These are phyloP conservation scores for Pythium rishiriense DNA, from an alignment of 352 stramenopile genomes.

Conservation along the genomic window DNA sequence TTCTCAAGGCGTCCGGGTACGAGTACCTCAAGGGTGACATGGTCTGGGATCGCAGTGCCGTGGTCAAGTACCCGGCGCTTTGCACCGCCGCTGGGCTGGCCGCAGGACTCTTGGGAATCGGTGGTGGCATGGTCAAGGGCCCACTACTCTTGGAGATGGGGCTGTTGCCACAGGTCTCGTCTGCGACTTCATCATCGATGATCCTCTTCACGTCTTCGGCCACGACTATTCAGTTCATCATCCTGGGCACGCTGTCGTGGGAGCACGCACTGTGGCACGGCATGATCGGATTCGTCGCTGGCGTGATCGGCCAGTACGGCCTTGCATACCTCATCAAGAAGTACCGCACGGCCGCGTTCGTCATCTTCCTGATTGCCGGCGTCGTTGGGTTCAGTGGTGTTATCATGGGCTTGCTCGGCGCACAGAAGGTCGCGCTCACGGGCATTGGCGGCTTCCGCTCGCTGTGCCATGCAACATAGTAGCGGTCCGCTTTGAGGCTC, in stretches of 20 bases:
- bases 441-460: conserved; percentile 75
- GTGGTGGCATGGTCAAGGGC: conserved; percentile 91
- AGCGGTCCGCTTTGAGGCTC: not conserved
- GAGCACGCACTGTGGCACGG: conserved; percentile 92
- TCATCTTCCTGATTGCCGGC: conserved; percentile 73
- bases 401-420: conserved; percentile 74
- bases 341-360: conserved; percentile 81
- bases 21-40: conserved; percentile 96
- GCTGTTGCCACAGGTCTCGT: conserved; percentile 83
- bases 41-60: conserved; percentile 90
- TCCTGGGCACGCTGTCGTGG: conserved; percentile 90
- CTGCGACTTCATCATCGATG: conserved; percentile 91
- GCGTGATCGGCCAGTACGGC: conserved; percentile 89
- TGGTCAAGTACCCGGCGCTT: conserved; percentile 80
- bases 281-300: conserved; percentile 90
- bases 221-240: conserved; percentile 94
- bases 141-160: conserved; percentile 91
- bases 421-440: conserved; percentile 52
- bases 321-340: conserved; percentile 92
- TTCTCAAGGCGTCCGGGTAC: conserved; percentile 77
- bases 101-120: conserved; percentile 83
- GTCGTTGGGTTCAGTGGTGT: conserved; percentile 71
- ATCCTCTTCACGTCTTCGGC: conserved; percentile 94
- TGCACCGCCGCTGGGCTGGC: conserved; percentile 74
- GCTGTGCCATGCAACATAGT: conserved; percentile 38